Conservation (phyloP, 345 rosid species). For the Gossypium bickii region DNA sequence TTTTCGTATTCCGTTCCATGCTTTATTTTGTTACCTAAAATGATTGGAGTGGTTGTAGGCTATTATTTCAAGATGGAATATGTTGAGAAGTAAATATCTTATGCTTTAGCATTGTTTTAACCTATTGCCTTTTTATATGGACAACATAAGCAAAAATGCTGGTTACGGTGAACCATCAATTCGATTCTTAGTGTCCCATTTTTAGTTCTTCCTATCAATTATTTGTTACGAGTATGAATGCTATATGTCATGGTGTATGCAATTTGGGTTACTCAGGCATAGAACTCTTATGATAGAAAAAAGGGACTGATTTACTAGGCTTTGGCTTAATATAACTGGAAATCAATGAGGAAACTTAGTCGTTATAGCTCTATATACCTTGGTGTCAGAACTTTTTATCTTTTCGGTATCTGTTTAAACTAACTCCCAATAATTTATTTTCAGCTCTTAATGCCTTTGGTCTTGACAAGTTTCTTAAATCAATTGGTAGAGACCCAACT, state of each 20-base stretch:
- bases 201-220: neutral
- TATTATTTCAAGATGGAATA: neutral
- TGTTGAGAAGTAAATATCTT: neutral
- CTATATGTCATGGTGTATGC: neutral
- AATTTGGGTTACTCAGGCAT: neutral
- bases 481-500: slow-evolving; percentile 55
- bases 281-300: neutral
- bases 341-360: neutral
- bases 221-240: neutral
- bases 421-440: neutral
- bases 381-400: neutral
- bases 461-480: slow-evolving; percentile 70
- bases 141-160: neutral
- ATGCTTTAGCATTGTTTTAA: neutral
- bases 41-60: neutral
- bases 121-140: neutral
- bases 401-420: slow-evolving; percentile 10
- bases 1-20: neutral
- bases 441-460: slow-evolving; percentile 55
- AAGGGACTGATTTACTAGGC: neutral
- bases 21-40: neutral
- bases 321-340: neutral
- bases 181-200: neutral
- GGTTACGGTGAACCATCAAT: neutral
- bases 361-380: neutral